phyloP scores from a whole-genome alignment of 306 rosid genomes.

The Corylus heterophylla region DNA sequence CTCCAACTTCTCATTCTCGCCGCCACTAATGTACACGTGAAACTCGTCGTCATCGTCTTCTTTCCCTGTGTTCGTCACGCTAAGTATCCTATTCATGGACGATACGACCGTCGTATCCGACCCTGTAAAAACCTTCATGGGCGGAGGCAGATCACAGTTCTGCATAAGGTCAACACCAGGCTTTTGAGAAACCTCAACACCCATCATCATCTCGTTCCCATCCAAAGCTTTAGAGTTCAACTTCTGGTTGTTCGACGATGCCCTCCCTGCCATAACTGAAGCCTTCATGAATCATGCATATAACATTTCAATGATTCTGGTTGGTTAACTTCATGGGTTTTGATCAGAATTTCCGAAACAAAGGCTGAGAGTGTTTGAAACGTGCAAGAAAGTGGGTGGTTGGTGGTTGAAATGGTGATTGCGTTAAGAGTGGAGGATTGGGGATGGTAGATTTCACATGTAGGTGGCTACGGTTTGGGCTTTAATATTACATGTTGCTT shows the following conservation, averaged over 20 bases:
- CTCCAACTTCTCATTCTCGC: slow-evolving; percentile 47
- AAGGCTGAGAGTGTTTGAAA: slow-evolving; percentile 22
- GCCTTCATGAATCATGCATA: slow-evolving; percentile 1
- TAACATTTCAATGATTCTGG: not conserved
- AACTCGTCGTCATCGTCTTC: slow-evolving; percentile 25
- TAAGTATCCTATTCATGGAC: slow-evolving; percentile 48
- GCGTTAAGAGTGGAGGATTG: slow-evolving; percentile 4
- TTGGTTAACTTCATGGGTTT: slow-evolving; percentile 8
- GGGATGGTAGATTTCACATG: not conserved
- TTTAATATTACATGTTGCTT: slow-evolving; percentile 22
- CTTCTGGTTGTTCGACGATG: slow-evolving; percentile 19
- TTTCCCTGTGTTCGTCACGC: slow-evolving; percentile 9
- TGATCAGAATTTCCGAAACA: slow-evolving; percentile 10
- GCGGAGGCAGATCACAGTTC: slow-evolving; percentile 97
- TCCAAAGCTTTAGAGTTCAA: slow-evolving; percentile 18
- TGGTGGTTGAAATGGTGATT: slow-evolving; percentile 24
- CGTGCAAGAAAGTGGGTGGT: slow-evolving; percentile 36
- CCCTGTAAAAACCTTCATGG: slow-evolving; percentile 64
- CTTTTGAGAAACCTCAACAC: slow-evolving; percentile 44
- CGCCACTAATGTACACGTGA: not conserved
- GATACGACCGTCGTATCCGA: slow-evolving; percentile 38
- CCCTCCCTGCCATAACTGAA: slow-evolving; percentile 29
- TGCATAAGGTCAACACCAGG: slow-evolving; percentile 63
- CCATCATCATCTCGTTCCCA: slow-evolving; percentile 42
- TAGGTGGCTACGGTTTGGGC: not conserved